Evolutionary conservation across 2,329 filamentous ascomycete species (phyloP).

Genomic region (Tolypocladium tropicale): DNA sequence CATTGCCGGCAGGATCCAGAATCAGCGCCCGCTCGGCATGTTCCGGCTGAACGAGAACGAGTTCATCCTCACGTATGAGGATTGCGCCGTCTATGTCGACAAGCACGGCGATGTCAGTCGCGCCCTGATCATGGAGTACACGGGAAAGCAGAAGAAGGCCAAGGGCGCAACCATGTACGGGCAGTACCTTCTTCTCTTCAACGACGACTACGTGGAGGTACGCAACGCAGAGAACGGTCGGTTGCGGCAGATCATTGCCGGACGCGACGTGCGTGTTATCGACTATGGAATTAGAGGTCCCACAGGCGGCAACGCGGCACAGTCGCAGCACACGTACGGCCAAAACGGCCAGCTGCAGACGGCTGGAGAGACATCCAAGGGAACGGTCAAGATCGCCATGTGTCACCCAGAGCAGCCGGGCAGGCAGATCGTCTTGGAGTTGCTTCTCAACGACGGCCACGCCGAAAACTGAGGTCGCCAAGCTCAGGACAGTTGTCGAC

Average conservation of each 20-base stretch:
- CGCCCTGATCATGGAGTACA: conserved; percentile 96
- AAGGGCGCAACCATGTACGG: conserved; percentile 81
- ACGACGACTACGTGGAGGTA: conserved; percentile 94
- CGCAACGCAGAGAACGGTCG: conserved; percentile 93
- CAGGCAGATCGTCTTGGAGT: conserved; percentile 81
- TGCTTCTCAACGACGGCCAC: conserved; percentile 85
- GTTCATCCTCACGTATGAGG: conserved; percentile 88
- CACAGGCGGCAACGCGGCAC: conserved; percentile 35
- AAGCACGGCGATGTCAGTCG: conserved; percentile 94
- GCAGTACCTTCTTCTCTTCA: conserved; percentile 85
- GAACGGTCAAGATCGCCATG: conserved; percentile 90
- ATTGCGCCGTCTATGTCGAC: conserved; percentile 95
- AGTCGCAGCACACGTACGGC: conserved; percentile 21
- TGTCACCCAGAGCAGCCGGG: conserved; percentile 81
- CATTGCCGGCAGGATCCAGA: conserved; percentile 73
- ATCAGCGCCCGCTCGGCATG: conserved; percentile 86
- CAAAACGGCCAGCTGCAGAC: conserved; percentile 22
- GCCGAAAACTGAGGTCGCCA: conserved; percentile 22
- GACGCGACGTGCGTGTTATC: conserved; percentile 78
- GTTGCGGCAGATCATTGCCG: conserved; percentile 86
- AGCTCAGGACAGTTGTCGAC: neutral
- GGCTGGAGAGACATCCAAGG: conserved; percentile 41
- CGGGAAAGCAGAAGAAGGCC: conserved; percentile 73
- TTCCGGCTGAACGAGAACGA: conserved; percentile 88
- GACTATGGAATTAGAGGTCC: conserved; percentile 70